Percentiles rank a stretch among this genome's conserved stretches.
Evolutionary conservation across 2,329 filamentous ascomycete species (phyloP).

Genomic region (Didymella arachidicola): DNA sequence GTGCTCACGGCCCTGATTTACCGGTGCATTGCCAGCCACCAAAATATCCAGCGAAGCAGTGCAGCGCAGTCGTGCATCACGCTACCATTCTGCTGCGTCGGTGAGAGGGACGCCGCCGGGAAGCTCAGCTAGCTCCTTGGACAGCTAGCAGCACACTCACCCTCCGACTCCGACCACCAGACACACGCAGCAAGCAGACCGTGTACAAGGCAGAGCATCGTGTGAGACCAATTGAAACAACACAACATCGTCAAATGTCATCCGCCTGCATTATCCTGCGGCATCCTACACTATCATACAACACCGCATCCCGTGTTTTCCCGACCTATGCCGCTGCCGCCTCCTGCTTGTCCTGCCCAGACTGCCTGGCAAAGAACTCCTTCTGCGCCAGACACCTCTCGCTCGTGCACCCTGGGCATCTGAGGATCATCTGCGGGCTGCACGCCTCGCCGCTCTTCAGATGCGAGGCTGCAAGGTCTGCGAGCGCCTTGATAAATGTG

Average conservation of each 20-base stretch:
- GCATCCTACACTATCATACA: constrained; percentile 21
- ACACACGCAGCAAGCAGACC: neutral
- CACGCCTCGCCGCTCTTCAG: constrained; percentile 74
- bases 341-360: constrained; percentile 37
- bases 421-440: constrained; percentile 84
- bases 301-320: constrained; percentile 13
- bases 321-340: constrained; percentile 22
- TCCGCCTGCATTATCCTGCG: neutral
- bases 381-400: constrained; percentile 83
- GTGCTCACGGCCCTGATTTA: neutral
- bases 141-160: neutral
- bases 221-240: no score
- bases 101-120: neutral
- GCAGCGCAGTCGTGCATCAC: neutral
- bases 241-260: neutral
- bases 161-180: neutral
- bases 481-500: constrained; percentile 88
- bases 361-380: constrained; percentile 66
- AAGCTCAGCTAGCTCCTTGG: constrained; percentile 2
- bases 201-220: neutral
- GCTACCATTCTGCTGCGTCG: neutral
- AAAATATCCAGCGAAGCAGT: neutral
- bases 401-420: constrained; percentile 93
- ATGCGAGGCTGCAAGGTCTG: constrained; percentile 84
- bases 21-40: neutral